Percentiles rank a stretch among this genome's conserved stretches.
Evolutionary conservation across 2,329 filamentous ascomycete genomes (phyloP).

Genomic region (Leptosphaerulina australis): DNA sequence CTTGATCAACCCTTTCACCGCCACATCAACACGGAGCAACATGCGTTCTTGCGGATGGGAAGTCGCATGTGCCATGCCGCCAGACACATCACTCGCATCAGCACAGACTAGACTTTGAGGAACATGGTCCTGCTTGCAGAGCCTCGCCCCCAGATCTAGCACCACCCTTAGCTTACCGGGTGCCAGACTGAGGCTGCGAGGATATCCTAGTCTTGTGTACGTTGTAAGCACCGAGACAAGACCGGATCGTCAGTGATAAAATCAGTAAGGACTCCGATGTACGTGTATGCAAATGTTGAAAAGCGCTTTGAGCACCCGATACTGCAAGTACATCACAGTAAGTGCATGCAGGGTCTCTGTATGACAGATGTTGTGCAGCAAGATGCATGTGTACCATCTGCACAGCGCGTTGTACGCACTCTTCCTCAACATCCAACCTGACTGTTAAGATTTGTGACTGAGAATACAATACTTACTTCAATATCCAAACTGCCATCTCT

Average conservation of each 20-base stretch:
- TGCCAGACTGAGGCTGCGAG: too few relatives aligned
- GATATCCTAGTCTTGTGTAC: neutral
- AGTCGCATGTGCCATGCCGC: neutral
- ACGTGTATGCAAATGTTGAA: constrained; percentile 1
- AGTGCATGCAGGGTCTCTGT: neutral
- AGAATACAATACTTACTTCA: too few relatives aligned
- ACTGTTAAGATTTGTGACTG: too few relatives aligned
- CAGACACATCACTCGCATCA: constrained; percentile 5
- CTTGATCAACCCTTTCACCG: constrained; percentile 2
- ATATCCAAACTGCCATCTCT: too few relatives aligned
- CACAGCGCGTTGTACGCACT: too few relatives aligned
- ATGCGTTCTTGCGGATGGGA: neutral
- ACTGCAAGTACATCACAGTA: too few relatives aligned
- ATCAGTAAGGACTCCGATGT: constrained; percentile 7
- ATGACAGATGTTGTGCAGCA: neutral
- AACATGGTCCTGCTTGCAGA: too few relatives aligned
- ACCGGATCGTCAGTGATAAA: neutral
- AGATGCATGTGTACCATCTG: too few relatives aligned
- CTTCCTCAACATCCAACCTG: too few relatives aligned
- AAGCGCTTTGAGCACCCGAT: neutral
- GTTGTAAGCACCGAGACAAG: neutral
- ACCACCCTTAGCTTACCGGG: too few relatives aligned
- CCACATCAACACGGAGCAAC: constrained; percentile 6
- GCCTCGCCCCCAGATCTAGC: too few relatives aligned
- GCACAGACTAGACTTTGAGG: neutral